Evolutionary conservation across 2,329 filamentous ascomycete species (phyloP).

Genomic region (Thermochaetoides dissita): DNA sequence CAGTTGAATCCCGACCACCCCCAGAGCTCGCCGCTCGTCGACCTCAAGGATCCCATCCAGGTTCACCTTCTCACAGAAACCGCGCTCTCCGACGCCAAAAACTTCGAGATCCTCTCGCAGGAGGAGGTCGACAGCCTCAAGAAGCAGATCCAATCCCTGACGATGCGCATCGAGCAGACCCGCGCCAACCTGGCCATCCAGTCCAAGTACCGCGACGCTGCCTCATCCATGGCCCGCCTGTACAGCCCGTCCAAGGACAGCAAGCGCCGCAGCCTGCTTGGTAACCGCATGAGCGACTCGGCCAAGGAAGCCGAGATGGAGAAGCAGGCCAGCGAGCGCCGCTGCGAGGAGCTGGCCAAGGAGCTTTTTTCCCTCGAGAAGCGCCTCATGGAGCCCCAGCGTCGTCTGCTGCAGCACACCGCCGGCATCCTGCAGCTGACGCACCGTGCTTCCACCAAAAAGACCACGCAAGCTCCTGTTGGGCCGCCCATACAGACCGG

Average conservation of each 20-base stretch:
- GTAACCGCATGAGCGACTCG: slow-evolving; percentile 35
- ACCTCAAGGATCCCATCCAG: slow-evolving; percentile 60
- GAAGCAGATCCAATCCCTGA: slow-evolving; percentile 63
- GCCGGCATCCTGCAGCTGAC: slow-evolving; percentile 85
- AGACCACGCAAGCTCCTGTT: slow-evolving; percentile 29
- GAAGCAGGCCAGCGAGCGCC: slow-evolving; percentile 57
- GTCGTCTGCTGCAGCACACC: slow-evolving; percentile 72
- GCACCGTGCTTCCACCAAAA: slow-evolving; percentile 58
- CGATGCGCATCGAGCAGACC: slow-evolving; percentile 66
- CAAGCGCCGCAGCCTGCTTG: slow-evolving; percentile 34
- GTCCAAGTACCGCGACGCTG: slow-evolving; percentile 86
- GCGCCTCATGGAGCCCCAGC: slow-evolving; percentile 58
- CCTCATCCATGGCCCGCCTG: slow-evolving; percentile 69
- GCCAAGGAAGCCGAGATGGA: slow-evolving; percentile 58
- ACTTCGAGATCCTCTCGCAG: slow-evolving; percentile 73
- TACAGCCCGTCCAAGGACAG: slow-evolving; percentile 43
- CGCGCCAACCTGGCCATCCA: slow-evolving; percentile 77
- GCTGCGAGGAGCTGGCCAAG: slow-evolving; percentile 71
- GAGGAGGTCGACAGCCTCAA: slow-evolving; percentile 88
- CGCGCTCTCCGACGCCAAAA: slow-evolving; percentile 73
- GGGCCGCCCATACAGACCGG: slow-evolving; percentile 30
- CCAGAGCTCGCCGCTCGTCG: slow-evolving; percentile 42
- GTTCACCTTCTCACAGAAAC: slow-evolving; percentile 90
- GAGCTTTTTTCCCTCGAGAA: slow-evolving; percentile 73
- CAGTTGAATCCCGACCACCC: slow-evolving; percentile 38